A percentile compares a stretch with the other conserved stretches of the same genome.
phyloP scores from a whole-genome alignment of 768 basidiomycete species.

The Podaxis sp. region DNA sequence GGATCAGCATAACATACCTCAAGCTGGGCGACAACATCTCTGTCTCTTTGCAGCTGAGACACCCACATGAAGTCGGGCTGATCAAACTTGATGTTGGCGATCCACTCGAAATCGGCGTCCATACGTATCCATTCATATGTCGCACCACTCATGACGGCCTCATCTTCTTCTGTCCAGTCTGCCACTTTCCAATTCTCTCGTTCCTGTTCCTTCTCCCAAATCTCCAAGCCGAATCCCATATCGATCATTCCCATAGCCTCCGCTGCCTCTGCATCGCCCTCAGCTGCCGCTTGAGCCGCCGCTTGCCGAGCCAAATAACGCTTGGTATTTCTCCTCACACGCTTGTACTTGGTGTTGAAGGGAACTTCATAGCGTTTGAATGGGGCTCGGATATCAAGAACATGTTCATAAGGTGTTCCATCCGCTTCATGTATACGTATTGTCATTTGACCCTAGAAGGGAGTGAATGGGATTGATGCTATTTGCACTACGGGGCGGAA shows the following conservation, averaged over 20 bases:
- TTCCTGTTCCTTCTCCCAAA: slow-evolving; percentile 95
- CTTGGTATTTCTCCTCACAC: slow-evolving; percentile 92
- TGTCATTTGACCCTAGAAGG: slow-evolving; percentile 88
- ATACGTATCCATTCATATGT: slow-evolving; percentile 99
- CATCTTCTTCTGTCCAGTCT: slow-evolving; percentile 98
- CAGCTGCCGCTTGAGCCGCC: slow-evolving; percentile 88
- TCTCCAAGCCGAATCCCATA: slow-evolving; percentile 88
- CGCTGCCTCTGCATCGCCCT: slow-evolving; percentile 87
- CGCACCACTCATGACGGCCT: slow-evolving; percentile 88
- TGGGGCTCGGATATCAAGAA: slow-evolving; percentile 80
- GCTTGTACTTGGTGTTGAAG: slow-evolving; percentile 98
- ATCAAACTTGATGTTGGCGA: slow-evolving; percentile 86
- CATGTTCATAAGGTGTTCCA: slow-evolving; percentile 98
- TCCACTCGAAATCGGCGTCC: slow-evolving; percentile 99
- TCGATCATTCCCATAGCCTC: slow-evolving; percentile 93
- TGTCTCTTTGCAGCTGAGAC: slow-evolving; percentile 88
- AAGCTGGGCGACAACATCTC: slow-evolving; percentile 95
- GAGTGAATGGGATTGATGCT: background rate
- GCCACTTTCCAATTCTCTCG: slow-evolving; percentile 94
- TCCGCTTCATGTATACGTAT: slow-evolving; percentile 99
- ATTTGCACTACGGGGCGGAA: background rate
- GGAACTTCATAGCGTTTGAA: slow-evolving; percentile 97
- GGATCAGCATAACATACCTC: slow-evolving; percentile 55
- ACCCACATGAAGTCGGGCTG: slow-evolving; percentile 99
- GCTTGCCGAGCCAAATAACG: slow-evolving; percentile 93